Evolutionary conservation across 208 protist species (phyloP).

Genomic region (Trypanosoma cruzi): DNA sequence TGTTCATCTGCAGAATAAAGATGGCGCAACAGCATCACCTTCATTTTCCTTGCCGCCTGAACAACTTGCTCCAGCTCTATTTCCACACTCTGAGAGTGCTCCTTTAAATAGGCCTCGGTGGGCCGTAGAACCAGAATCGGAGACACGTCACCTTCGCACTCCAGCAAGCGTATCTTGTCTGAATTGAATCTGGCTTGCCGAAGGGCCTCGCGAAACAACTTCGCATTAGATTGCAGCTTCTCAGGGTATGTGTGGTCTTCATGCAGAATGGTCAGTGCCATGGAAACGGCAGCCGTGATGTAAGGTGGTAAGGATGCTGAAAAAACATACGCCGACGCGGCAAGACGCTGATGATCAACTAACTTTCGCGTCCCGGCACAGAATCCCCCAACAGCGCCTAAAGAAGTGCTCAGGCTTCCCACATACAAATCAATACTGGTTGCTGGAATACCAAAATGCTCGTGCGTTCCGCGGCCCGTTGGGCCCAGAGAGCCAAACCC

Average conservation of each 20-base stretch:
- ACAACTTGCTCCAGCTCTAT: conserved; percentile 64
- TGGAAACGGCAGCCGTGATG: conserved; percentile 79
- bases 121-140: conserved; percentile 69
- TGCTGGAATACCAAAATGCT: conserved; percentile 91
- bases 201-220: conserved; percentile 49
- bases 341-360: conserved; percentile 95
- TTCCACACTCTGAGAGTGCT: conserved; percentile 44
- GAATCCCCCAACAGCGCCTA: conserved; percentile 96
- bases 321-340: conserved; percentile 96
- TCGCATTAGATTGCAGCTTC: conserved; percentile 52
- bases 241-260: conserved; percentile 38
- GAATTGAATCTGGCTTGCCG: conserved; percentile 47
- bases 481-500: conserved; percentile 96
- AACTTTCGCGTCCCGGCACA: conserved; percentile 86
- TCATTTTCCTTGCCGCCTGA: conserved; percentile 39
- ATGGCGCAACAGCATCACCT: conserved; percentile 68
- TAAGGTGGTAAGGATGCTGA: conserved; percentile 97
- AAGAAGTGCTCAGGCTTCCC: conserved; percentile 83
- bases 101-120: conserved; percentile 41
- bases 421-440: conserved; percentile 87
- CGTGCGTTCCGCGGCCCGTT: conserved; percentile 93
- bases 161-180: conserved; percentile 64
- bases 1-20: conserved; percentile 70
- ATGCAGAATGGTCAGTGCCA: conserved; percentile 79
- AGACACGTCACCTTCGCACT: conserved; percentile 60